phyloP scores from a whole-genome alignment of 257 asterid genomes.

The Penstemon davidsonii region DNA sequence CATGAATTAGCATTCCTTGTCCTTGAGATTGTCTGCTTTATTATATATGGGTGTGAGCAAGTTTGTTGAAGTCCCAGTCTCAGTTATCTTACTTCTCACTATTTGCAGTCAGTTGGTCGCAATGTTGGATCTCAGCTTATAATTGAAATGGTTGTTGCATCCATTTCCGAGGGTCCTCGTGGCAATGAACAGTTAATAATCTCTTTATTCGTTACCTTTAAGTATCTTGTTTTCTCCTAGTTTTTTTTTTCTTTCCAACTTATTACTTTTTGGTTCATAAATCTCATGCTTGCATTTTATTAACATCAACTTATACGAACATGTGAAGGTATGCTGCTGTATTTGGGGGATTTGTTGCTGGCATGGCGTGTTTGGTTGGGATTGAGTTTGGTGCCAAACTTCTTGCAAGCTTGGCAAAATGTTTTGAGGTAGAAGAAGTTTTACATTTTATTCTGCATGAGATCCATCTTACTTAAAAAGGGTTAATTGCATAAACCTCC shows the following conservation, averaged over 20 bases:
- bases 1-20: neutral
- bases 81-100: conserved; percentile 22
- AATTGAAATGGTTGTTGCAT: conserved; percentile 66
- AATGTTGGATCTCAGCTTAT: conserved; percentile 62
- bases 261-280: neutral
- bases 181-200: conserved; percentile 84
- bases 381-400: conserved; percentile 93
- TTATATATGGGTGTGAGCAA: neutral
- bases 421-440: conserved; percentile 59
- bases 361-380: conserved; percentile 87
- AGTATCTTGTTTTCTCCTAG: neutral
- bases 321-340: conserved; percentile 84
- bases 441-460: conserved; percentile 13
- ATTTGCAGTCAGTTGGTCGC: conserved; percentile 65
- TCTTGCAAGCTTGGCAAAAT: conserved; percentile 74
- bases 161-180: conserved; percentile 85
- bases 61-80: conserved; percentile 19
- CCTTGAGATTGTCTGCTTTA: neutral
- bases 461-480: neutral
- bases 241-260: neutral
- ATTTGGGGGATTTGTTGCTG: conserved; percentile 91
- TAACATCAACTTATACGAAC: conserved; percentile 26
- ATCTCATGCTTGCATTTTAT: conserved; percentile 12
- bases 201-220: neutral
- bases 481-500: neutral